Conservation (phyloP, 805 yeast genomes). For the Barnettozyma sucrosica region DNA sequence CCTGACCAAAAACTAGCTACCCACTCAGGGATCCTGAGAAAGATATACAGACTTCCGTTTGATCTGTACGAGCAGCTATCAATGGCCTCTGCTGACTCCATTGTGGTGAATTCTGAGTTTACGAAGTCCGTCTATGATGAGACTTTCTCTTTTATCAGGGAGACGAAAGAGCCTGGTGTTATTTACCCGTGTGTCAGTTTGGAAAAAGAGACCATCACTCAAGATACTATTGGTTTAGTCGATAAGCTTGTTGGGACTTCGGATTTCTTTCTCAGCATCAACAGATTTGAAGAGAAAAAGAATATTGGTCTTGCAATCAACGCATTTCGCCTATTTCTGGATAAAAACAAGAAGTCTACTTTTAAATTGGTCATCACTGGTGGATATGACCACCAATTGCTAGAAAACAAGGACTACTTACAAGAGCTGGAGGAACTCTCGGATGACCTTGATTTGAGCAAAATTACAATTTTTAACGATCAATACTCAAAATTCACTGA, state of each 20-base stretch:
- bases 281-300: constrained; percentile 86
- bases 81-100: constrained; percentile 65
- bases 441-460: constrained; percentile 37
- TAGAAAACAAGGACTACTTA: constrained; percentile 71
- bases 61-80: constrained; percentile 80
- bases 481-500: constrained; percentile 21
- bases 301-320: constrained; percentile 72
- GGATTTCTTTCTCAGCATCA: constrained; percentile 61
- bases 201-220: constrained; percentile 26
- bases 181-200: constrained; percentile 63
- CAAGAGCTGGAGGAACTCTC: constrained; percentile 50
- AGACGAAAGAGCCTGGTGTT: constrained; percentile 27
- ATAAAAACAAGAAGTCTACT: constrained; percentile 19
- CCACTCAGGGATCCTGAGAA: constrained; percentile 49
- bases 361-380: constrained; percentile 74
- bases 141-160: constrained; percentile 46
- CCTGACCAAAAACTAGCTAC: constrained; percentile 81
- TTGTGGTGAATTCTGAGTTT: constrained; percentile 85
- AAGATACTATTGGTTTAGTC: constrained; percentile 13
- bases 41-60: constrained; percentile 72
- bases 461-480: constrained; percentile 36
- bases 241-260: constrained; percentile 18
- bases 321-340: constrained; percentile 47
- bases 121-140: constrained; percentile 63
- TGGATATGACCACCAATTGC: constrained; percentile 76